Evolutionary conservation across 2,329 filamentous ascomycete species (phyloP), one percentile per base, ranked within the genome.

Genomic region (Pseudophaeomoniella oleicola): DNA sequence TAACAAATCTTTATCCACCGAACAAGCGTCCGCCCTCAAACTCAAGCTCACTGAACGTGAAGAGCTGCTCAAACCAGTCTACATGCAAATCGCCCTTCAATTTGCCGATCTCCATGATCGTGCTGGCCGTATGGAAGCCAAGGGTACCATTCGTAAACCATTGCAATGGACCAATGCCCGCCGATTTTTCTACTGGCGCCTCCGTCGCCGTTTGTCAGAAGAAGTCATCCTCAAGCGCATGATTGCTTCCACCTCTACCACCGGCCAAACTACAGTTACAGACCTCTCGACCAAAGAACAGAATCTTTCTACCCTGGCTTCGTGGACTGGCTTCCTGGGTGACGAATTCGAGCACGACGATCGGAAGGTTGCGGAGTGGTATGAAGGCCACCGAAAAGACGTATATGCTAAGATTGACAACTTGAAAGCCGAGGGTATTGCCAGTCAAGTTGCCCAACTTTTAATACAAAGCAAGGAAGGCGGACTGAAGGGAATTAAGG

Each of bases 161-260:
- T 71, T 98, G 30, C 73, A 80, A 52, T 96, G 88, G 90, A 70
- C 75, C 57, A 81, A 94, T 50, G 79, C 88, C 6, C 80, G 90
- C 46, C 81, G 88, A 55, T 96, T 90, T 83, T 96, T 98, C 72
- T 98, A 96, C 81, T 98, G 92, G 90, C 88, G 90, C 62, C 79
- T 94, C 44, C 87, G 92, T 61, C 82, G 90, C 57, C 78, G 90
- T 64, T 72, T 98, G 56, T 96, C 92, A 62, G 90, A 98, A 66
- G 90, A 98, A 66, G 84, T 92, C 60, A 85, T 98, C 50, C 72
- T 98, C 58, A 90, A 87, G 66, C 85, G 85, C 63, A 84, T 98
- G 73, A 67, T 53, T 47, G 57, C 54, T 46, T 68, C 42, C 46
- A 58, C 52, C 46, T 56, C 53, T 41, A 51, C 34, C 43, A 50